Evolutionary conservation across 441 rosid genomes (phyloP).

Genomic region (Capsella rubella): DNA sequence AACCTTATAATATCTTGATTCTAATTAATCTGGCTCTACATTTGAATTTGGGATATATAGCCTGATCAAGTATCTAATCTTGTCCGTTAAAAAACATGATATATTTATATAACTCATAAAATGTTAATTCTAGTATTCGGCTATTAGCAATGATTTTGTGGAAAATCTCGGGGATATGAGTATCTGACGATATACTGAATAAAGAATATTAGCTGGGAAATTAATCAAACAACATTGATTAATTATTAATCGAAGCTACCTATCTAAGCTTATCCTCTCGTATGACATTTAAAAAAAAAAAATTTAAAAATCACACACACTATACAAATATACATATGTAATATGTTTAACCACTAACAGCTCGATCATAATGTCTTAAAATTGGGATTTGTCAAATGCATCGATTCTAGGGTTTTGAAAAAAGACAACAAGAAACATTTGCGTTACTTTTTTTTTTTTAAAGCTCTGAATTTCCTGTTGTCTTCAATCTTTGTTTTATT

Average conservation of each 20-base stretch:
- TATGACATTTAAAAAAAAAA: slow-evolving; percentile 9
- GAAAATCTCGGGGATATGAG: not conserved
- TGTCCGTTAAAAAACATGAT: not conserved
- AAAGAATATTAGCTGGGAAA: slow-evolving; percentile 12
- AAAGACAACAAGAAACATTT: slow-evolving; percentile 74
- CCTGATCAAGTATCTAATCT: not conserved
- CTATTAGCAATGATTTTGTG: slow-evolving; percentile 2
- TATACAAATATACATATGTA: slow-evolving; percentile 14
- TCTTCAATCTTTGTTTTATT: slow-evolving; percentile 31
- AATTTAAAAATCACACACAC: slow-evolving; percentile 54
- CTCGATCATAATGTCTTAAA: slow-evolving; percentile 53
- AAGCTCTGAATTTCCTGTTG: slow-evolving; percentile 48
- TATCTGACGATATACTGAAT: not conserved
- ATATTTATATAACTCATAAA: not conserved
- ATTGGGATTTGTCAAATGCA: slow-evolving; percentile 56
- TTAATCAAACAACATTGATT: slow-evolving; percentile 26
- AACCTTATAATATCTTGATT: not conserved
- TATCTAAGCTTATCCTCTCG: slow-evolving; percentile 57
- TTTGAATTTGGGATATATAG: too few relatives aligned
- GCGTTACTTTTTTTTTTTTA: slow-evolving; percentile 41
- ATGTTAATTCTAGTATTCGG: slow-evolving; percentile 4
- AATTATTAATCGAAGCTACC: slow-evolving; percentile 23
- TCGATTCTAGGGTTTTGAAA: slow-evolving; percentile 68
- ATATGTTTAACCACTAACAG: slow-evolving; percentile 41
- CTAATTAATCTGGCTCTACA: not conserved